Conservation (phyloP, 352 stramenopile genomes). For the Stramenopiles sp. region DNA sequence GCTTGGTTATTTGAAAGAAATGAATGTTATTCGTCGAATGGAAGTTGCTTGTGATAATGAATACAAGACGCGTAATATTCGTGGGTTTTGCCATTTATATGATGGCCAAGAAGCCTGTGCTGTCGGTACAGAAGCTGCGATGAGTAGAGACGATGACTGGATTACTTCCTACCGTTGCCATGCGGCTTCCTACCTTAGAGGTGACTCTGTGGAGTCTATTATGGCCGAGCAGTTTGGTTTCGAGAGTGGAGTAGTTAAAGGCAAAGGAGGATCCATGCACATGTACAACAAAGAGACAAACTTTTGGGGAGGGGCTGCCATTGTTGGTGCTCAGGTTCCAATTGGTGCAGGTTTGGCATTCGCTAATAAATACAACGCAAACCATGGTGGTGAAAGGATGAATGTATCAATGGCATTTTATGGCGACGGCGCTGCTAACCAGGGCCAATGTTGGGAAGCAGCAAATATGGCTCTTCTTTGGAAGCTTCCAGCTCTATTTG, state of each 20-base stretch:
- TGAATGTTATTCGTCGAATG: slow-evolving; percentile 99
- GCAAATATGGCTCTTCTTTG: slow-evolving; percentile 89
- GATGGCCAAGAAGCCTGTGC: slow-evolving; percentile 95
- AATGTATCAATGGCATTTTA: slow-evolving; percentile 54
- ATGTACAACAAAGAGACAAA: slow-evolving; percentile 94
- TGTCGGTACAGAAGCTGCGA: slow-evolving; percentile 71
- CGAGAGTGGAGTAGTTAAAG: slow-evolving; percentile 38
- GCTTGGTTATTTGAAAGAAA: slow-evolving; percentile 73
- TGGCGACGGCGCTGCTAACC: slow-evolving; percentile 92
- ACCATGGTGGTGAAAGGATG: slow-evolving; percentile 30
- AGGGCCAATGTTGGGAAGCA: slow-evolving; percentile 88
- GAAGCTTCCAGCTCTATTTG: slow-evolving; percentile 96
- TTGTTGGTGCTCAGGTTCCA: slow-evolving; percentile 89
- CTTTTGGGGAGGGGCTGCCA: slow-evolving; percentile 90
- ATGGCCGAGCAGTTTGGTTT: slow-evolving; percentile 81
- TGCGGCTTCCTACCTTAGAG: slow-evolving; percentile 71
- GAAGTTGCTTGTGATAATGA: slow-evolving; percentile 99
- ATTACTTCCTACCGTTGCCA: slow-evolving; percentile 99
- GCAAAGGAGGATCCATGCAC: slow-evolving; percentile 95
- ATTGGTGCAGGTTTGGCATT: slow-evolving; percentile 89
- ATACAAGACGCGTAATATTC: slow-evolving; percentile 88
- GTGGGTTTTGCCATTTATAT: slow-evolving; percentile 97
- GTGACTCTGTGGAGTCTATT: slow-evolving; percentile 42
- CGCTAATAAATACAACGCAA: slow-evolving; percentile 87
- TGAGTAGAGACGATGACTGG: slow-evolving; percentile 72